Evolutionary conservation across 2,329 filamentous ascomycete species (phyloP), one percentile per base, ranked within the genome.

Genomic region (Trichoderma citrinoviride): DNA sequence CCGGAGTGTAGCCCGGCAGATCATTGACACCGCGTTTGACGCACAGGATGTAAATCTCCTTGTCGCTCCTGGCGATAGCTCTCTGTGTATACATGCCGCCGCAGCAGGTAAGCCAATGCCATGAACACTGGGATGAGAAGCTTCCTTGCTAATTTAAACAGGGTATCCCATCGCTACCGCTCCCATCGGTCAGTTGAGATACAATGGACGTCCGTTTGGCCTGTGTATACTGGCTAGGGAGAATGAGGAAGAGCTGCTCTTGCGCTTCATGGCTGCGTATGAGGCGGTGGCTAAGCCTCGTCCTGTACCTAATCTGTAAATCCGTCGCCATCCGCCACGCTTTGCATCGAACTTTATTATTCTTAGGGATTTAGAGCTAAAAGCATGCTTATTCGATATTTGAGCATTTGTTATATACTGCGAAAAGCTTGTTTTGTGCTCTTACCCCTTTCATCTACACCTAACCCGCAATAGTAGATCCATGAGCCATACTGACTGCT

Each of bases 121-220:
- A 19, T 25, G 27, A 58, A 41, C 21, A 5, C 4, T 0, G 14
- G 17, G 15, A 29, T 50, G 0, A 17, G 25, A 27, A 7, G 7
- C 15, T 12, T 43, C 0, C 23, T 64, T 37, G n/a, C 60, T 65
- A 52, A 65, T 21, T 19, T 25, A 3, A 1, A 12, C 25, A 65
- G 66, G 66, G 2, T 68, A 67, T 5, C 67, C 67, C 17, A 61
- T 67, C 19, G 55, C 58, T 27, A 61, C 64, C 14, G 67, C 64
- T 21, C 67, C 67, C 41, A 44, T 68, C 37, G 61, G 63, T 10
- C 56, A 57, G 27, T 43, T 67, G 10, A 25, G 40, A 25, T 67
- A 68, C 14, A 68, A 68, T n/a, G 67, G 67, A 2, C 60, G 66
- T 1, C 67, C 67, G 17, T 67, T 68, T 64, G 67, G 67, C 19